Evolutionary conservation across 2,329 filamentous ascomycete species (phyloP).

Genomic region (Cercospora sp.): DNA sequence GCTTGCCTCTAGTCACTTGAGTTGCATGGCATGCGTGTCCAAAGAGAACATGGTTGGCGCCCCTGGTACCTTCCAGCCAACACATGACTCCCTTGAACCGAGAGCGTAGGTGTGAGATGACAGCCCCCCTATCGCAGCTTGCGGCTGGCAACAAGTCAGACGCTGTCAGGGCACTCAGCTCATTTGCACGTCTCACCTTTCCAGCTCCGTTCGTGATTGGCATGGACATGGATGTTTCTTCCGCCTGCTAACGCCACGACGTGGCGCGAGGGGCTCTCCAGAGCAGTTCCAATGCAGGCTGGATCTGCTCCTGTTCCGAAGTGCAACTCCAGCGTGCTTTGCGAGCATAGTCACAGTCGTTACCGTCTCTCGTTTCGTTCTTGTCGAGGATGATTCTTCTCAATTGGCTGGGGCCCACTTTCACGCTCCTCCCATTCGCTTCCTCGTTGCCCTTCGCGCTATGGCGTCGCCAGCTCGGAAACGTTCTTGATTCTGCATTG

Average conservation of each 20-base stretch:
- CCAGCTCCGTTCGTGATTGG: not conserved
- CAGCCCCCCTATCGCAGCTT: not conserved
- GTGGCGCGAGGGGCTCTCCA: too few relatives aligned
- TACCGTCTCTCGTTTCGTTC: not conserved
- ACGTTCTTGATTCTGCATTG: not conserved
- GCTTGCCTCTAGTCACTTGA: too few relatives aligned
- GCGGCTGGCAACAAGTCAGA: not conserved
- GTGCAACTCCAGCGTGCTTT: not conserved
- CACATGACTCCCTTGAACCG: too few relatives aligned
- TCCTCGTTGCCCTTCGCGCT: not conserved
- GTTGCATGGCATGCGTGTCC: too few relatives aligned
- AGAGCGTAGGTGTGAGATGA: too few relatives aligned
- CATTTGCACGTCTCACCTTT: not conserved
- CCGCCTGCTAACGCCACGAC: not conserved
- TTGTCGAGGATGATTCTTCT: not conserved
- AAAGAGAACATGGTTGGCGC: too few relatives aligned
- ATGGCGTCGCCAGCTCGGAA: not conserved
- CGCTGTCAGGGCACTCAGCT: not conserved
- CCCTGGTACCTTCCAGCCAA: too few relatives aligned
- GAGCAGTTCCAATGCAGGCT: too few relatives aligned
- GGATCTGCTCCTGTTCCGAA: not conserved
- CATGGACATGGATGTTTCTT: not conserved
- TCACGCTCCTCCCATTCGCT: not conserved
- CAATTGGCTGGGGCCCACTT: not conserved
- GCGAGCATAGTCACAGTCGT: not conserved